Evolutionary conservation across 2,329 filamentous ascomycete genomes (phyloP).

Genomic region (Phialocephala subalpina): DNA sequence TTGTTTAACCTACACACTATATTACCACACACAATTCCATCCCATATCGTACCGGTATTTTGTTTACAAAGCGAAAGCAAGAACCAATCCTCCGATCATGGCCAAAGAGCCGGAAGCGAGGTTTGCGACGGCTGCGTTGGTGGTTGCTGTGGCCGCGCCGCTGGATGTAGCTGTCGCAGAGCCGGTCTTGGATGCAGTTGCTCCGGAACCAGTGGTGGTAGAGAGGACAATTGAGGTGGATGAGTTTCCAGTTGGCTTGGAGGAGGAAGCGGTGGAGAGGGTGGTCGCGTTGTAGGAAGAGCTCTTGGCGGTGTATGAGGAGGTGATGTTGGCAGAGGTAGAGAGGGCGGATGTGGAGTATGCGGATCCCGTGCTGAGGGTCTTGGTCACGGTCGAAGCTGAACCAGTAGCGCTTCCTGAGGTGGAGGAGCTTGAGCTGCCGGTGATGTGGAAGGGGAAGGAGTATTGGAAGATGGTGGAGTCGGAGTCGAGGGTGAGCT

Average conservation of each 20-base stretch:
- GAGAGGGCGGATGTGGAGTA: conserved; percentile 19
- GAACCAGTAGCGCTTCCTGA: conserved; percentile 14
- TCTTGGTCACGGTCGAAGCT: conserved; percentile 23
- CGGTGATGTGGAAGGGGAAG: conserved; percentile 58
- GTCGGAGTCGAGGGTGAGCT: conserved; percentile 59
- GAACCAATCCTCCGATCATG: conserved; percentile 32
- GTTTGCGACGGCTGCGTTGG: conserved; percentile 23
- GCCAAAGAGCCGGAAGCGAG: conserved; percentile 34
- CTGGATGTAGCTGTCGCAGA: conserved; percentile 31
- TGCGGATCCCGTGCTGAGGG: conserved; percentile 22
- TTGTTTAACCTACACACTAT: conserved; percentile 2
- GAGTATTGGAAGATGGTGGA: conserved; percentile 67
- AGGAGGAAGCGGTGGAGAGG: conserved; percentile 39
- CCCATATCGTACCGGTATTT: not conserved
- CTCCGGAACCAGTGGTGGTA: conserved; percentile 6
- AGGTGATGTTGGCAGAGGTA: conserved; percentile 21
- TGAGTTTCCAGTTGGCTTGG: conserved; percentile 15
- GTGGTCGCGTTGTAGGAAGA: conserved; percentile 51
- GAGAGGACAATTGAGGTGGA: conserved; percentile 12
- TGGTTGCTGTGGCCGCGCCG: conserved; percentile 36
- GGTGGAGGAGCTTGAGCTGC: conserved; percentile 19
- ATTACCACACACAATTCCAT: conserved; percentile 10
- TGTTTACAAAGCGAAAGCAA: conserved; percentile 38
- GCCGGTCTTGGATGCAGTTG: conserved; percentile 41
- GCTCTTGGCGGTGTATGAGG: conserved; percentile 6